Percentiles rank a stretch among this genome's conserved stretches.
These are phyloP conservation scores for Tylopilus rubrobrunneus DNA, from an alignment of 768 basidiomycete species.

Conservation along the genomic window DNA sequence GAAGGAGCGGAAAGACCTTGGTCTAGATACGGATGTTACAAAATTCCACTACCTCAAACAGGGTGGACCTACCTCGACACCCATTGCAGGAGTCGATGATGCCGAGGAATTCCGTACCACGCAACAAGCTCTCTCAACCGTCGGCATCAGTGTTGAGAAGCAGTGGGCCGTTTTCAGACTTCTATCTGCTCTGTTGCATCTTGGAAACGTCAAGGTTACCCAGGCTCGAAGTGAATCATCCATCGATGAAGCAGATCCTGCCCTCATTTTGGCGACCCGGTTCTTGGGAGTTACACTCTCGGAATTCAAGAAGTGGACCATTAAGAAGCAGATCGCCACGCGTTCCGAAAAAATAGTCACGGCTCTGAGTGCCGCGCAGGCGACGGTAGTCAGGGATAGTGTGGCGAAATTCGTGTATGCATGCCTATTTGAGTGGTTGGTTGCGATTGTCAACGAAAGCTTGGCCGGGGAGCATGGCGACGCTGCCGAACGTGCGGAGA, in stretches of 20 bases:
- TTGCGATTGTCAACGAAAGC: conserved; percentile 95
- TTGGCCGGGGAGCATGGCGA: conserved; percentile 93
- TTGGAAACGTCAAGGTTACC: conserved; percentile 95
- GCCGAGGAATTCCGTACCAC: conserved; percentile 92
- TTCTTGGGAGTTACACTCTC: conserved; percentile 86
- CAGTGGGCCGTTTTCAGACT: conserved; percentile 98
- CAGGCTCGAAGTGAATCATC: conserved; percentile 77
- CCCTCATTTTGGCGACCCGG: conserved; percentile 76
- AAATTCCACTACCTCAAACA: conserved; percentile 93
- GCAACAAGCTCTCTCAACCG: conserved; percentile 92
- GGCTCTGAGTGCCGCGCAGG: conserved; percentile 78
- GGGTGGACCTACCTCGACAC: conserved; percentile 83
- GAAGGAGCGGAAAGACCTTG: conserved; percentile 93
- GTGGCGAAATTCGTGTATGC: conserved; percentile 99
- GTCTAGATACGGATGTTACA: conserved; percentile 77
- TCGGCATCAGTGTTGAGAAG: conserved; percentile 95
- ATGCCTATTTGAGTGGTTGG: conserved; percentile 98
- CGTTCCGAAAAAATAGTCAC: conserved; percentile 95
- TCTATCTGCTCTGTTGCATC: conserved; percentile 87
- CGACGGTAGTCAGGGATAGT: conserved; percentile 90
- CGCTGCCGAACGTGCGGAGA: conserved; percentile 85
- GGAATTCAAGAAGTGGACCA: conserved; percentile 98
- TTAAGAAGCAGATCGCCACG: conserved; percentile 96
- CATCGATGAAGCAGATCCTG: conserved; percentile 79
- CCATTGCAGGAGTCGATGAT: conserved; percentile 92